These are phyloP conservation scores for Solanum hybrid DNA, from an alignment of 305 asterid species.

Conservation along the genomic window DNA sequence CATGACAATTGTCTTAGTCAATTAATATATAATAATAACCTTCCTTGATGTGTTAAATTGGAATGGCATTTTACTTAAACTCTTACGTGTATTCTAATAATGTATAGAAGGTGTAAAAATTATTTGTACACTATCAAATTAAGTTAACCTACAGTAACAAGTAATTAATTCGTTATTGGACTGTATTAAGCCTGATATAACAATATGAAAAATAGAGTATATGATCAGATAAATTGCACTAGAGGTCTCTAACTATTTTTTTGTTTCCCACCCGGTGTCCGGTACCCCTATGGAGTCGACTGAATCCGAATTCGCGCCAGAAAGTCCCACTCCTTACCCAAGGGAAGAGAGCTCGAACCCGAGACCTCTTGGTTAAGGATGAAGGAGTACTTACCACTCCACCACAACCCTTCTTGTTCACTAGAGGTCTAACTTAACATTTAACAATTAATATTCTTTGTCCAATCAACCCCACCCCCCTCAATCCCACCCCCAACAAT, in stretches of 20 bases:
- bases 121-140: background rate
- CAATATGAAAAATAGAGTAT: too few relatives aligned
- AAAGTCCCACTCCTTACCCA: too few relatives aligned
- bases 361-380: too few relatives aligned
- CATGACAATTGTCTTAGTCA: background rate
- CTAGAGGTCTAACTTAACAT: background rate
- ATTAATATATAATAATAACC: too few relatives aligned
- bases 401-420: too few relatives aligned
- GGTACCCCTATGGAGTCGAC: accelerated
- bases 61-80: background rate
- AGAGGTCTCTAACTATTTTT: too few relatives aligned
- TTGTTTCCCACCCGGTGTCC: too few relatives aligned
- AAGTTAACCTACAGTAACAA: background rate
- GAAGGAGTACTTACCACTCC: too few relatives aligned
- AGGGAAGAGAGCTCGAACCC: too few relatives aligned
- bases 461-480: background rate
- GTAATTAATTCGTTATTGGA: background rate
- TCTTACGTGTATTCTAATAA: too few relatives aligned
- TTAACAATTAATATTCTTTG: background rate
- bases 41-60: background rate
- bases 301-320: too few relatives aligned
- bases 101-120: background rate
- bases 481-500: too few relatives aligned
- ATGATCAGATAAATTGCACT: background rate
- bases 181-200: background rate